Evolutionary conservation across 495 filamentous ascomycete species (phyloP).

Genomic region (Aspergillus carlsbadensis): DNA sequence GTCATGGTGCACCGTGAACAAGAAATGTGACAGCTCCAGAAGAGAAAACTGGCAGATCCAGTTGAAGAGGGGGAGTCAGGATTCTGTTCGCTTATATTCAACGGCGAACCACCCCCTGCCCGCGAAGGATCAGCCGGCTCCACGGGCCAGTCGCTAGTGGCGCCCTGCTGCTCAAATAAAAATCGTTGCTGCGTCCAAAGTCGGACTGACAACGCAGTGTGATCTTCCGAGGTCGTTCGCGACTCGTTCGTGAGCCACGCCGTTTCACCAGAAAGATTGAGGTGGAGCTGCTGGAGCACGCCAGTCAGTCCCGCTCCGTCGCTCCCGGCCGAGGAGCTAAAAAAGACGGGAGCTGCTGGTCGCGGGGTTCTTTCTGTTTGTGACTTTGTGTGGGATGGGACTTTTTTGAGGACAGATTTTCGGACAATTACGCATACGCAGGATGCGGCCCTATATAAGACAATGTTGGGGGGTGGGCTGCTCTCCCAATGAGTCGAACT

Average conservation of each 20-base stretch:
- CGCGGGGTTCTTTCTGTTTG: neutral
- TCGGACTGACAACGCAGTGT: neutral
- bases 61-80: neutral
- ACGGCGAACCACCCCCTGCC: constrained; percentile 5
- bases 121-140: constrained; percentile 4
- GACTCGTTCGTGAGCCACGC: neutral
- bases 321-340: neutral
- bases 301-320: neutral
- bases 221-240: neutral
- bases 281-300: neutral
- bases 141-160: neutral
- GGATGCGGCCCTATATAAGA: no score
- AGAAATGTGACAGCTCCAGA: constrained; percentile 6
- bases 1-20: neutral
- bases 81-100: constrained; percentile 10
- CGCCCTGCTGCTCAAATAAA: neutral
- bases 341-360: neutral
- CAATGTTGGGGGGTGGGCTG: no score
- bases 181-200: neutral
- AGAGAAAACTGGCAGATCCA: neutral
- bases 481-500: no score
- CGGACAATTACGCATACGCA: no score
- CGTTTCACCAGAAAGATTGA: neutral
- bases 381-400: neutral
- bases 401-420: no score